A percentile compares a stretch with the other conserved stretches of the same genome.
These are phyloP conservation scores for Cercis canadensis DNA, from an alignment of 306 rosid species.

Conservation along the genomic window DNA sequence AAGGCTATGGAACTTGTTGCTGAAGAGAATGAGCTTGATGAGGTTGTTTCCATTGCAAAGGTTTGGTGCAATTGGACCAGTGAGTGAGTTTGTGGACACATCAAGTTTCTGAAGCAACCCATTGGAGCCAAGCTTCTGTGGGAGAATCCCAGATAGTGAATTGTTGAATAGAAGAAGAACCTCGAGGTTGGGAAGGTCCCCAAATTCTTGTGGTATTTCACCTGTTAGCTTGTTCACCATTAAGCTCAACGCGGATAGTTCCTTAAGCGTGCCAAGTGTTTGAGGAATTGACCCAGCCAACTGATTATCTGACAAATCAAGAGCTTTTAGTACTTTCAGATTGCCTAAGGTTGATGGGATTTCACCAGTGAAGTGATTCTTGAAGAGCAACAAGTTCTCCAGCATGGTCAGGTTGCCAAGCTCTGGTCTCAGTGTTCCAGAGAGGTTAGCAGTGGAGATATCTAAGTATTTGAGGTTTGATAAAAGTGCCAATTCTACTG, in stretches of 20 bases:
- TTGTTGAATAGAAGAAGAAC: conserved; percentile 73
- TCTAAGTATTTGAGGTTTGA: conserved; percentile 73
- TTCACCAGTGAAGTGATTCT: conserved; percentile 59
- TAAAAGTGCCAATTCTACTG: conserved; percentile 54
- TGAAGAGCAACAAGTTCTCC: conserved; percentile 65
- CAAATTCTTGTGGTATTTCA: conserved; percentile 68
- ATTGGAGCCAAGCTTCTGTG: conserved; percentile 68
- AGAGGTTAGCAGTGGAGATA: conserved; percentile 59
- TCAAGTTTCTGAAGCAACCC: conserved; percentile 58
- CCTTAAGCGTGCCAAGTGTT: conserved; percentile 43
- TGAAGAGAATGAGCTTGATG: conserved; percentile 64
- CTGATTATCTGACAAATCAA: conserved; percentile 84
- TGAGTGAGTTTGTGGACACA: conserved; percentile 74
- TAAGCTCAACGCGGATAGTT: conserved; percentile 56
- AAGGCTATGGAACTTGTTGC: conserved; percentile 46
- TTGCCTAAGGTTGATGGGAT: conserved; percentile 72
- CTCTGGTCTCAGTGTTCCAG: conserved; percentile 64
- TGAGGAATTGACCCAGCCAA: conserved; percentile 74
- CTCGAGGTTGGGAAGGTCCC: conserved; percentile 69
- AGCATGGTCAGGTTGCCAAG: conserved; percentile 75
- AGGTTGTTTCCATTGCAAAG: conserved; percentile 73
- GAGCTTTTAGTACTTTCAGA: conserved; percentile 50
- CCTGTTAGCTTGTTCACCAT: conserved; percentile 70
- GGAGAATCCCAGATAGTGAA: conserved; percentile 72
- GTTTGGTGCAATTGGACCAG: conserved; percentile 73